phyloP scores from a whole-genome alignment of 2,329 filamentous ascomycete species.

The Lachnellula willkommii region DNA sequence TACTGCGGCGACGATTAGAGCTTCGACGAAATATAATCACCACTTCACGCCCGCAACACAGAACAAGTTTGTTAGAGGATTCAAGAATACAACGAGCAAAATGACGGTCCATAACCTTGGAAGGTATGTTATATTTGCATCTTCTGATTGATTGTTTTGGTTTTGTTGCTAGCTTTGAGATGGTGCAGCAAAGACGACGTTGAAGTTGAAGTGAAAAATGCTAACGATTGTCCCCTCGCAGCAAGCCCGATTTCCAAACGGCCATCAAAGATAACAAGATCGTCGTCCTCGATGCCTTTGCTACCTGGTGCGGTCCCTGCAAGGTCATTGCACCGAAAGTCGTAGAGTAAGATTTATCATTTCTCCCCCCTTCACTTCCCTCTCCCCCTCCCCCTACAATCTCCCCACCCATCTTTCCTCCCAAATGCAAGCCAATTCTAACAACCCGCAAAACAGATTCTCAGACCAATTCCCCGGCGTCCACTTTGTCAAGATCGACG shows the following conservation, averaged over 20 bases:
- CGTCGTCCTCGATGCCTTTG: slow-evolving; percentile 81
- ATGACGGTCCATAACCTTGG: slow-evolving; percentile 43
- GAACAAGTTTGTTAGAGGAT: slow-evolving; percentile 16
- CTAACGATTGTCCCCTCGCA: slow-evolving; percentile 32
- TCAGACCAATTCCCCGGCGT: slow-evolving; percentile 55
- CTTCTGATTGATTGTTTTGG: no score
- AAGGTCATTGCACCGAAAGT: slow-evolving; percentile 79
- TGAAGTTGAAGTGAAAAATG: slow-evolving; percentile 4
- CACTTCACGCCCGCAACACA: background rate
- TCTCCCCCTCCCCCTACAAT: slow-evolving; percentile 10
- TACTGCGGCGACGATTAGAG: slow-evolving; percentile 9
- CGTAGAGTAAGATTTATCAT: slow-evolving; percentile 47
- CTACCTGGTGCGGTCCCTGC: slow-evolving; percentile 92
- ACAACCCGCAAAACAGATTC: slow-evolving; percentile 41
- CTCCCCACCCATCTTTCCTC: slow-evolving; percentile 7
- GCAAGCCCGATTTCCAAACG: slow-evolving; percentile 53
- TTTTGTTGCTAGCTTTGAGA: background rate
- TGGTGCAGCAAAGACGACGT: background rate
- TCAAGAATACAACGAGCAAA: slow-evolving; percentile 37
- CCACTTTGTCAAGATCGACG: slow-evolving; percentile 85
- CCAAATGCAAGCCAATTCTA: slow-evolving; percentile 9
- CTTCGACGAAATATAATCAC: background rate
- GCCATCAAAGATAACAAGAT: slow-evolving; percentile 51
- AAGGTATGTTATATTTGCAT: slow-evolving; percentile 29
- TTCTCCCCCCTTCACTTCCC: slow-evolving; percentile 9